Evolutionary conservation across 306 rosid genomes (phyloP).

Genomic region (Lathyrus sativus): DNA sequence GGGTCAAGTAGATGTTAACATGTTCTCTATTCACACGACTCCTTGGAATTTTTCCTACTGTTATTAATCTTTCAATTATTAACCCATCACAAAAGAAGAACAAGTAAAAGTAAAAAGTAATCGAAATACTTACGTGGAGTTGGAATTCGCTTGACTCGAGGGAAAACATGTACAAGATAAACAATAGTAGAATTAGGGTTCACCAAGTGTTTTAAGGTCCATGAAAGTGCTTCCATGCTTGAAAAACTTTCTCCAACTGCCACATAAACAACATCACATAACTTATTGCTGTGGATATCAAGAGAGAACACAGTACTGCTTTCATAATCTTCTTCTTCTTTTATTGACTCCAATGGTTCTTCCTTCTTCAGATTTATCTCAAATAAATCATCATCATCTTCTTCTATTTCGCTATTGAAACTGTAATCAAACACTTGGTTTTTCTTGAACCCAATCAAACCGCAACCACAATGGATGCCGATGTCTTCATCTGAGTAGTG

Average conservation of each 20-base stretch:
- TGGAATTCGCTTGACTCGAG: conserved; percentile 56
- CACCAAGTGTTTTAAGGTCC: conserved; percentile 58
- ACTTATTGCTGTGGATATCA: conserved; percentile 21
- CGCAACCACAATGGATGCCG: not conserved
- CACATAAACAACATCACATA: conserved; percentile 55
- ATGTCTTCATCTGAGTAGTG: not conserved
- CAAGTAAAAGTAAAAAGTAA: no score
- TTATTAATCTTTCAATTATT: not conserved
- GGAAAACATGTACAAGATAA: conserved; percentile 67
- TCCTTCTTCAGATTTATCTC: conserved; percentile 35
- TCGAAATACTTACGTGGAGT: conserved; percentile 59
- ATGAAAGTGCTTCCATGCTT: conserved; percentile 63
- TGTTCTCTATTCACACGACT: conserved; percentile 31
- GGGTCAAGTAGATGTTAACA: conserved; percentile 34
- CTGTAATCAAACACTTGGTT: conserved; percentile 32
- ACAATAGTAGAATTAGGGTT: conserved; percentile 44
- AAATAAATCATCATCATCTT: not conserved
- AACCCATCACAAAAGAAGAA: no score
- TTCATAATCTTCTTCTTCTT: conserved; percentile 43
- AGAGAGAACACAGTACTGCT: conserved; percentile 48
- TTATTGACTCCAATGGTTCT: conserved; percentile 49
- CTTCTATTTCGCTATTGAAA: conserved; percentile 43
- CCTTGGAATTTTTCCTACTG: conserved; percentile 52
- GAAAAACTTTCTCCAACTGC: conserved; percentile 49
- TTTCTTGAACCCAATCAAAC: conserved; percentile 34